Conservation (phyloP, 1,284 basidiomycete species). For the Trametes pubescens region DNA sequence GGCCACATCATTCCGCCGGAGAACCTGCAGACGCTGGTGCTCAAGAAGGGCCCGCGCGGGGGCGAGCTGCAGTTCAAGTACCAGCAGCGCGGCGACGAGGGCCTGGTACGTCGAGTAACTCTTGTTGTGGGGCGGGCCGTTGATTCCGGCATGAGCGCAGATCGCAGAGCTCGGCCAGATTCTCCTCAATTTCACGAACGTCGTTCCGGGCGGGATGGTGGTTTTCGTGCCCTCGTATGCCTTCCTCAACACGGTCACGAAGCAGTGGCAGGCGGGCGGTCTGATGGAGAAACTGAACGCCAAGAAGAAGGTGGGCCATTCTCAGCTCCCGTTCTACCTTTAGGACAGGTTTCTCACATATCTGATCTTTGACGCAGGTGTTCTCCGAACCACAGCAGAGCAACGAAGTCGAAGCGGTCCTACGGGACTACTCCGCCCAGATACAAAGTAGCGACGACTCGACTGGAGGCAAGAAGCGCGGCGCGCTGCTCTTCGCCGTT, state of each 20-base stretch:
- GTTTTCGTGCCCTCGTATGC: slow-evolving; percentile 95
- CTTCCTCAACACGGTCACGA: slow-evolving; percentile 77
- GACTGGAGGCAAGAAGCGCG: slow-evolving; percentile 51
- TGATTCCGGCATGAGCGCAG: slow-evolving; percentile 47
- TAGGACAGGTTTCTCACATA: too few relatives aligned
- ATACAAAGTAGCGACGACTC: slow-evolving; percentile 45
- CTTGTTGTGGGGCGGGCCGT: too few relatives aligned
- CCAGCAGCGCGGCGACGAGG: slow-evolving; percentile 74
- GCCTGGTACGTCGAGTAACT: slow-evolving; percentile 57
- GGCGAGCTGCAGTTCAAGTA: slow-evolving; percentile 86
- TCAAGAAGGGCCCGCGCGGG: slow-evolving; percentile 83
- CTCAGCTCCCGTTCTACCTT: too few relatives aligned
- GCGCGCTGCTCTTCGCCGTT: slow-evolving; percentile 89
- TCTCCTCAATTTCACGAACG: slow-evolving; percentile 78
- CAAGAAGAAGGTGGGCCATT: slow-evolving; percentile 75
- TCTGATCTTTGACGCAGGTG: slow-evolving; percentile 62
- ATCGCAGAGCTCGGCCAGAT: slow-evolving; percentile 87
- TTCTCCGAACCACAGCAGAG: slow-evolving; percentile 90
- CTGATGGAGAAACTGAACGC: slow-evolving; percentile 66
- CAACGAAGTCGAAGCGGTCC: slow-evolving; percentile 77
- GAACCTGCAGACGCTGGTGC: slow-evolving; percentile 83
- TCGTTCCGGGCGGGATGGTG: slow-evolving; percentile 90
- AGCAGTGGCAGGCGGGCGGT: slow-evolving; percentile 72
- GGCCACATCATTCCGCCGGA: slow-evolving; percentile 90
- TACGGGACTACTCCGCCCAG: slow-evolving; percentile 80